phyloP scores from a whole-genome alignment of 805 yeast genomes.

The Nakazawaea populi region DNA sequence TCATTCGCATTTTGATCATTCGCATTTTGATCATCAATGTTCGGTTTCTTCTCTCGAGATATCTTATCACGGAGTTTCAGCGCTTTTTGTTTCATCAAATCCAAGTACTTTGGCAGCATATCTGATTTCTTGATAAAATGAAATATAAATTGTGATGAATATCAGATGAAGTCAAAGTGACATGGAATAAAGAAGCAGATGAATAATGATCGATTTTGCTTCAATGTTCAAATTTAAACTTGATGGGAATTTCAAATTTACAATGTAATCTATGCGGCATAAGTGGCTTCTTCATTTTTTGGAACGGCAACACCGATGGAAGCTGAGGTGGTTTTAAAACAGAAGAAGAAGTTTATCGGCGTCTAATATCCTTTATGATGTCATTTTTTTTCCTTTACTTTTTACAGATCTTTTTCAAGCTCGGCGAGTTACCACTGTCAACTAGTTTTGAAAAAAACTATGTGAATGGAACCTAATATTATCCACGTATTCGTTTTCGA shows the following conservation, averaged over 20 bases:
- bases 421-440: no score
- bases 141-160: conserved; percentile 22
- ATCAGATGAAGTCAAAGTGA: conserved; percentile 54
- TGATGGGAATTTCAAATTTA: conserved; percentile 42
- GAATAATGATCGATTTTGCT: conserved; percentile 55
- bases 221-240: conserved; percentile 50
- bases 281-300: conserved; percentile 56
- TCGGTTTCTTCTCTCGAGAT: no score
- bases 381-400: no score
- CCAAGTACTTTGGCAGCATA: conserved; percentile 47
- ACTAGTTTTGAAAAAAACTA: no score
- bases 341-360: no score
- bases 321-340: conserved; percentile 48
- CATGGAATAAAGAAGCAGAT: conserved; percentile 76
- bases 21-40: no score
- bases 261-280: conserved; percentile 65
- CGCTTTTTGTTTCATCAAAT: conserved; percentile 21
- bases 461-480: no score
- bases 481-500: no score
- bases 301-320: conserved; percentile 78
- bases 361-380: no score
- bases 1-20: no score
- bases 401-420: no score
- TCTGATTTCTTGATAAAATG: conserved; percentile 57
- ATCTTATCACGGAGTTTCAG: no score